These are phyloP conservation scores for Podaxis sp. DNA, from an alignment of 768 basidiomycete genomes.

Conservation along the genomic window DNA sequence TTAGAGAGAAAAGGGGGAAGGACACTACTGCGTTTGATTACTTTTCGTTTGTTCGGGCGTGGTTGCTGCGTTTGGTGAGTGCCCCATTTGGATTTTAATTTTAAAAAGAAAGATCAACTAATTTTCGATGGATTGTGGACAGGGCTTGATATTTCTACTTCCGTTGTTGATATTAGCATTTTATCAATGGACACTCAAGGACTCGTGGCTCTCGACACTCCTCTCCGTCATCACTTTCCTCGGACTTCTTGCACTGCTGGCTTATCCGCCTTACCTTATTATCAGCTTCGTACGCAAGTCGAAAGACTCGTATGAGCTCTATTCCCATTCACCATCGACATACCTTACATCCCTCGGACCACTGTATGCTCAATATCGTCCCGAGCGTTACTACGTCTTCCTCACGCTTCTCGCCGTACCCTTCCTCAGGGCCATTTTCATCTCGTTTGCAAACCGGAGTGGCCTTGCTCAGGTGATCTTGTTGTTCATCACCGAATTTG, in stretches of 20 bases:
- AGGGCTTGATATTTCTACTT: conserved; percentile 60
- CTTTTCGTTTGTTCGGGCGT: conserved; percentile 46
- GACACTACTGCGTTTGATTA: conserved; percentile 29
- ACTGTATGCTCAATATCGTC: conserved; percentile 63
- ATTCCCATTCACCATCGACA: conserved; percentile 21
- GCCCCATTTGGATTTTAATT: conserved; percentile 4
- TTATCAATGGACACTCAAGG: conserved; percentile 87
- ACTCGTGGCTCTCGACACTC: conserved; percentile 83
- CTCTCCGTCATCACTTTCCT: conserved; percentile 71
- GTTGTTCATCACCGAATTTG: conserved; percentile 61
- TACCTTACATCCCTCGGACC: conserved; percentile 46
- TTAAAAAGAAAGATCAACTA: background rate
- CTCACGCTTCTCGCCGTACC: conserved; percentile 49
- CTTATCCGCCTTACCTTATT: conserved; percentile 44
- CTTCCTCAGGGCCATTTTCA: conserved; percentile 68
- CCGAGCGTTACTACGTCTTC: conserved; percentile 66
- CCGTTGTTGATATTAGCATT: conserved; percentile 77
- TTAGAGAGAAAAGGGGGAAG: conserved; percentile 17
- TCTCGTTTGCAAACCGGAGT: conserved; percentile 56
- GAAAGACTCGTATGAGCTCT: conserved; percentile 25
- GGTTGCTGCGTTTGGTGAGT: conserved; percentile 67
- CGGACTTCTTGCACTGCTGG: conserved; percentile 41
- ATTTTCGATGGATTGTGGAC: background rate
- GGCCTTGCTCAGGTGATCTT: conserved; percentile 68
- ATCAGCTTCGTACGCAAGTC: conserved; percentile 36